phyloP scores from a whole-genome alignment of 352 stramenopile genomes.

The Phytophthora chlamydospora region DNA sequence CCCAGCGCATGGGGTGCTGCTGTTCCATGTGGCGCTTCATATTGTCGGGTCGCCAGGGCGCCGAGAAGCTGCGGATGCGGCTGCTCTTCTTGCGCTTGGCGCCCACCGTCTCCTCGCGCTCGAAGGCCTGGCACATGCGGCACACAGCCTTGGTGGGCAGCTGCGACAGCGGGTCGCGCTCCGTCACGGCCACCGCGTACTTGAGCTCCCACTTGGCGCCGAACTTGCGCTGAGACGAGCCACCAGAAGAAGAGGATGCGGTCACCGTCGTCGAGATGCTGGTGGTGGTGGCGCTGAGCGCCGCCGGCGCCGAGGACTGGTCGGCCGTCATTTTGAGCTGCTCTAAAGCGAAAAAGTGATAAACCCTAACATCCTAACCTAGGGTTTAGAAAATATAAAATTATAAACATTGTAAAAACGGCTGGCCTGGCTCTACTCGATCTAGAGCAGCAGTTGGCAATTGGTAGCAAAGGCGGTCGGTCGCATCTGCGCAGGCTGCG shows the following conservation, averaged over 20 bases:
- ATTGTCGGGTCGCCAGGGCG: slow-evolving; percentile 41
- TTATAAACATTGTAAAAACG: slow-evolving; percentile 19
- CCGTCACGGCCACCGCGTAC: slow-evolving; percentile 33
- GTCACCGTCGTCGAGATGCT: not conserved
- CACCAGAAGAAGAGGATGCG: not conserved
- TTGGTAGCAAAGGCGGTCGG: slow-evolving; percentile 11
- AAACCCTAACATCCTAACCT: no score
- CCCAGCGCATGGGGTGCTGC: slow-evolving; percentile 34
- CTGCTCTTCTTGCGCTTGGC: slow-evolving; percentile 44
- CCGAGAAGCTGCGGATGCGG: slow-evolving; percentile 33
- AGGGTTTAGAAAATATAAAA: slow-evolving; percentile 22
- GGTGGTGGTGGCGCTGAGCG: no score
- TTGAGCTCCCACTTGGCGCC: slow-evolving; percentile 35
- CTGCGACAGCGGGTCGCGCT: slow-evolving; percentile 26
- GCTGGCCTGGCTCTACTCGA: slow-evolving; percentile 2
- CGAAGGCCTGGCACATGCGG: slow-evolving; percentile 39
- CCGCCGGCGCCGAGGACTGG: no score
- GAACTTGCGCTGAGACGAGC: slow-evolving; percentile 31
- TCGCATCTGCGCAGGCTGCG: slow-evolving; percentile 1
- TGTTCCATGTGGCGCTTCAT: slow-evolving; percentile 46
- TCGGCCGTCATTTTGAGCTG: no score
- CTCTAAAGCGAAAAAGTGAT: no score
- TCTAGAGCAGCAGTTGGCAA: slow-evolving; percentile 17
- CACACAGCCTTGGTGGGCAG: slow-evolving; percentile 28
- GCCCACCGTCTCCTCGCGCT: slow-evolving; percentile 28